Conservation (phyloP, 2,329 filamentous ascomycete species). For the Camillea tinctor region DNA sequence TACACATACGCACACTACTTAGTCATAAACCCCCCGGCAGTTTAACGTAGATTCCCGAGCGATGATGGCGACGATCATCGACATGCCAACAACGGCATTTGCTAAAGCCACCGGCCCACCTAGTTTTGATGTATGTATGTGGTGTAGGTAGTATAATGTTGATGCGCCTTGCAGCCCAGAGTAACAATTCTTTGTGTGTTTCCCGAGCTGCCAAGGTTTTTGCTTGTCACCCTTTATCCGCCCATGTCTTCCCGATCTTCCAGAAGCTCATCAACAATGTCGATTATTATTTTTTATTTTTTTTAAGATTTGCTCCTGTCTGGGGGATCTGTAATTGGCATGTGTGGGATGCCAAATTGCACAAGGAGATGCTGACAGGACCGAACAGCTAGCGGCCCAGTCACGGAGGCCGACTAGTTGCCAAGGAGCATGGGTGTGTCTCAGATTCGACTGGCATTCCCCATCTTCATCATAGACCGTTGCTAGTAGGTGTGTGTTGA, state of each 20-base stretch:
- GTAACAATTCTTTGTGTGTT: neutral
- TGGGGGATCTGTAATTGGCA: neutral
- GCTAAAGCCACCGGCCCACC: conserved; percentile 17
- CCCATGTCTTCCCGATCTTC: conserved; percentile 7
- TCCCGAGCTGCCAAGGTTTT: neutral
- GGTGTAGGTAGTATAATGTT: too few relatives aligned
- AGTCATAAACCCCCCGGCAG: conserved; percentile 9
- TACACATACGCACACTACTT: neutral
- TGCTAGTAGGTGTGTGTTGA: conserved; percentile 28
- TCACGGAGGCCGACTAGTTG: conserved; percentile 13
- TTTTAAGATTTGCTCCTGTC: conserved; percentile 8
- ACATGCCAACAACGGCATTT: conserved; percentile 25
- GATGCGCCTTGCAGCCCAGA: conserved; percentile 3
- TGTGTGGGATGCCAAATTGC: conserved; percentile 21
- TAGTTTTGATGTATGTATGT: conserved; percentile 12
- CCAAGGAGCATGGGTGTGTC: conserved; percentile 34
- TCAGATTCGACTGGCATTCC: conserved; percentile 36
- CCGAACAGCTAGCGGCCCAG: conserved; percentile 19
- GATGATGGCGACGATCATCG: conserved; percentile 21
- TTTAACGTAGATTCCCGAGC: conserved; percentile 20
- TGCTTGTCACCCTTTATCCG: neutral
- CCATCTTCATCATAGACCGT: conserved; percentile 27
- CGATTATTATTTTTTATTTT: too few relatives aligned
- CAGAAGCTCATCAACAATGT: conserved; percentile 19
- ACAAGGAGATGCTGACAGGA: conserved; percentile 26